Conservation (phyloP, 345 rosid genomes). For the Sonneratia caseolaris region DNA sequence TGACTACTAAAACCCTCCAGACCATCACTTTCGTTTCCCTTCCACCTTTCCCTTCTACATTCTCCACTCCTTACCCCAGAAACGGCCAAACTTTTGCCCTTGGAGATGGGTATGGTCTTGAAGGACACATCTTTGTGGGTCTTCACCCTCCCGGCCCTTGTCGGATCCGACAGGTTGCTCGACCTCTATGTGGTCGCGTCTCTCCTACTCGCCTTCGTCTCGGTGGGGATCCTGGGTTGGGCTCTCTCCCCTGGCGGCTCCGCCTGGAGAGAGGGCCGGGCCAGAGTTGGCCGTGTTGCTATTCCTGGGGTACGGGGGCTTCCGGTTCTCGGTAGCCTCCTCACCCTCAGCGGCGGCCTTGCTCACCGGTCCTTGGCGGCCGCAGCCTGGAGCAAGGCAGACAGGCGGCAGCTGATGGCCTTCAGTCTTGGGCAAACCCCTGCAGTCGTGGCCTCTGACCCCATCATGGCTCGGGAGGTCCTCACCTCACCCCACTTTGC, state of each 20-base stretch:
- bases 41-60: too few species aligned
- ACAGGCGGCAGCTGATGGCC: constrained; percentile 56
- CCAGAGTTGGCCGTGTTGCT: constrained; percentile 24
- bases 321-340: constrained; percentile 69
- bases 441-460: constrained; percentile 60
- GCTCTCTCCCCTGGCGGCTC: constrained; percentile 44
- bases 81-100: neutral
- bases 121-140: constrained; percentile 53
- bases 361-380: constrained; percentile 65
- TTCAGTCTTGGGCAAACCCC: constrained; percentile 75
- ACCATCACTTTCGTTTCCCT: too few species aligned
- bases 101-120: constrained; percentile 20
- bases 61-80: neutral
- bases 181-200: constrained; percentile 27
- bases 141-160: constrained; percentile 49
- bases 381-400: constrained; percentile 36
- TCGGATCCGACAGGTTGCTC: constrained; percentile 24
- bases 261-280: constrained; percentile 66
- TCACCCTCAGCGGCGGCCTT: constrained; percentile 51
- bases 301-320: constrained; percentile 71
- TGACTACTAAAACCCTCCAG: too few species aligned
- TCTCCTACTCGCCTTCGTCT: constrained; percentile 25
- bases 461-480: constrained; percentile 59
- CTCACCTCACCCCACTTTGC: constrained; percentile 56
- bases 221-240: constrained; percentile 45